These are phyloP conservation scores for Aaosphaeria pasadenensis DNA, from an alignment of 2,329 filamentous ascomycete genomes.

Conservation along the genomic window DNA sequence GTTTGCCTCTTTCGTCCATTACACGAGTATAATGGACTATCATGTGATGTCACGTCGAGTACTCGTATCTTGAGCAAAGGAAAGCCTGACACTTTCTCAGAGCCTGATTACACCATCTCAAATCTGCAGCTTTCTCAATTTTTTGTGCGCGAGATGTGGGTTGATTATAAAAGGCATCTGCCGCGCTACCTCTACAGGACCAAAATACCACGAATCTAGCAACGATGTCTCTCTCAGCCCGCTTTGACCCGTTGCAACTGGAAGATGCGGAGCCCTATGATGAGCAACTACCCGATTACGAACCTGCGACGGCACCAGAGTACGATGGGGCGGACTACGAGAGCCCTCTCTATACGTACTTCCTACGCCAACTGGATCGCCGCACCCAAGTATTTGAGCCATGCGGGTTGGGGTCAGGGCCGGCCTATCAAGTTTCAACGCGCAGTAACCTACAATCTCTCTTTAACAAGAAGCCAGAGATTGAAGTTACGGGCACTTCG, in stretches of 20 bases:
- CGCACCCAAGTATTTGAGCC: slow-evolving; percentile 22
- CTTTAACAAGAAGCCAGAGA: slow-evolving; percentile 33
- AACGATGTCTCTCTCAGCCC: background rate
- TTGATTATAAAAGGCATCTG: too few relatives aligned
- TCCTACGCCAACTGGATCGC: slow-evolving; percentile 21
- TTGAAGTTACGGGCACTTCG: slow-evolving; percentile 18
- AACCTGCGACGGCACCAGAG: slow-evolving; percentile 17
- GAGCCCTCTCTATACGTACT: slow-evolving; percentile 17
- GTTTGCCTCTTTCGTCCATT: too few relatives aligned
- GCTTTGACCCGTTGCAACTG: slow-evolving; percentile 13
- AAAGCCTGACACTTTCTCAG: too few relatives aligned
- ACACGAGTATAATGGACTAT: too few relatives aligned
- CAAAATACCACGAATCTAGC: too few relatives aligned
- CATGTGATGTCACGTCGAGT: too few relatives aligned
- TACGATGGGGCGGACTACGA: slow-evolving; percentile 14
- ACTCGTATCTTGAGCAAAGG: too few relatives aligned
- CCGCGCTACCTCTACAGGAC: too few relatives aligned
- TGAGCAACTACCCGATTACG: slow-evolving; percentile 26
- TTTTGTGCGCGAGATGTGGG: too few relatives aligned
- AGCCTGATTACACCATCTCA: too few relatives aligned
- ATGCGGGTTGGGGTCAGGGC: slow-evolving; percentile 8
- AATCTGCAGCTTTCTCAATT: too few relatives aligned
- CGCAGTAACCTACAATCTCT: slow-evolving; percentile 13
- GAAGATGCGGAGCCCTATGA: slow-evolving; percentile 11
- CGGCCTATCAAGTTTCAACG: slow-evolving; percentile 24